Percentiles rank a stretch among this genome's conserved stretches.
Evolutionary conservation across 1,284 basidiomycete genomes (phyloP).

Genomic region (Ganoderma leucocontextum): DNA sequence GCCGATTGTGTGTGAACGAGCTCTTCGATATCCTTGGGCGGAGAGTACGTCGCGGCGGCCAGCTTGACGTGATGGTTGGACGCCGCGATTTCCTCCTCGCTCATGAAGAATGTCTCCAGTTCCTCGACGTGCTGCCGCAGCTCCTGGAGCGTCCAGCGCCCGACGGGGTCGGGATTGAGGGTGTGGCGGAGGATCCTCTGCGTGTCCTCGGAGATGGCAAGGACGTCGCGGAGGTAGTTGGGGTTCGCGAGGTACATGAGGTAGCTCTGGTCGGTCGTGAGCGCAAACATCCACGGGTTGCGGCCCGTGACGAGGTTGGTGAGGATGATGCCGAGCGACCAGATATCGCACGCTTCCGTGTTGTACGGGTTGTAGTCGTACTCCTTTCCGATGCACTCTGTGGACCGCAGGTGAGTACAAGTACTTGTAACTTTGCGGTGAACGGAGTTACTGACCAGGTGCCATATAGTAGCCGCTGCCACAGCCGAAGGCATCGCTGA

Average conservation of each 20-base stretch:
- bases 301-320: constrained; percentile 86
- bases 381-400: constrained; percentile 42
- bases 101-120: constrained; percentile 75
- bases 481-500: constrained; percentile 58
- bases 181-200: constrained; percentile 66
- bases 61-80: constrained; percentile 22
- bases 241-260: constrained; percentile 70
- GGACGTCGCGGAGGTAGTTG: constrained; percentile 71
- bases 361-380: constrained; percentile 34
- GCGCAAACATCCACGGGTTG: constrained; percentile 89
- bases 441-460: constrained; percentile 49
- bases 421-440: background rate
- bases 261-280: constrained; percentile 77
- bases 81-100: constrained; percentile 54
- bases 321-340: constrained; percentile 44
- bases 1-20: constrained; percentile 9
- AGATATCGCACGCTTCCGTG: constrained; percentile 38
- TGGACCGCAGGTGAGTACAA: constrained; percentile 4
- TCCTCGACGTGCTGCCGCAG: constrained; percentile 65
- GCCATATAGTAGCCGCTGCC: constrained; percentile 65
- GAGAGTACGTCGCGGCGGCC: constrained; percentile 27
- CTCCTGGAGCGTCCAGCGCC: constrained; percentile 68
- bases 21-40: constrained; percentile 1
- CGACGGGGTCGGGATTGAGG: constrained; percentile 60
- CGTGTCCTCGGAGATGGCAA: constrained; percentile 73